Base-by-base conservation (phyloP, 2,329 filamentous ascomycete species). In the Trichoderma koningii region DNA sequence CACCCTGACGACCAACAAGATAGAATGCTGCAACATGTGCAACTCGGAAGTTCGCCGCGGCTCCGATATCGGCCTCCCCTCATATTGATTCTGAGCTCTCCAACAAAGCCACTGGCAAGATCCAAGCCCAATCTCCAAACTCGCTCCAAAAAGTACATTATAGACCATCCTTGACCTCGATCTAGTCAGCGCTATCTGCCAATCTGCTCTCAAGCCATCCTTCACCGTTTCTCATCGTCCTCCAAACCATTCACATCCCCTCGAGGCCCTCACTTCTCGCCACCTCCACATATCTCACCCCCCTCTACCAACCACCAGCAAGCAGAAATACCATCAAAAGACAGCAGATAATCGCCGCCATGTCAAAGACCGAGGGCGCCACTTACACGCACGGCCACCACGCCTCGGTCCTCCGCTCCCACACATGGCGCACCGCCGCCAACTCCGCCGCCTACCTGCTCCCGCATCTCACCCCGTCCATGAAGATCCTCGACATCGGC, bases 401-500 rank as follows among this genome's bases (percentile, higher is more conserved):
- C 41, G 69, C 70, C 30, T 73, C 72, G 38, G 78, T 78, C 3
- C 69, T 77, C 5, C 69, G 73, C 41, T 78, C 73, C 12, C 79
- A 81, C 69, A 71, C 71, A 17, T 71, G 70, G 64, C 79, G 80
- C 64, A 81, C 79, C 2, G 78, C 75, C 34, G 71, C 77, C n/a
- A 74, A 74, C n/a, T 78, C 77, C 50, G 80, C 79, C 1, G 73
- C 72, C 63, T 79, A 78, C 66, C 70, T 82, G 3, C 67, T 81
- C 2, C 77, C 78, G 0, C 69, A 80, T 68, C 72, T 82, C 66
- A 73, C 76, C 45, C 69, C 73, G 0, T 70, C 71, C 7, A 74
- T 78, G 73, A 69, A 66, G 21, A 74, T 83, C 52, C 77, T 83
- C 60, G 81, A 83, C 67, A 73, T 82, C 38, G 81, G 81, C 60